Evolutionary conservation across 2,329 filamentous ascomycete genomes (phyloP).

Genomic region (Hymenotorrendiella dingleyae): DNA sequence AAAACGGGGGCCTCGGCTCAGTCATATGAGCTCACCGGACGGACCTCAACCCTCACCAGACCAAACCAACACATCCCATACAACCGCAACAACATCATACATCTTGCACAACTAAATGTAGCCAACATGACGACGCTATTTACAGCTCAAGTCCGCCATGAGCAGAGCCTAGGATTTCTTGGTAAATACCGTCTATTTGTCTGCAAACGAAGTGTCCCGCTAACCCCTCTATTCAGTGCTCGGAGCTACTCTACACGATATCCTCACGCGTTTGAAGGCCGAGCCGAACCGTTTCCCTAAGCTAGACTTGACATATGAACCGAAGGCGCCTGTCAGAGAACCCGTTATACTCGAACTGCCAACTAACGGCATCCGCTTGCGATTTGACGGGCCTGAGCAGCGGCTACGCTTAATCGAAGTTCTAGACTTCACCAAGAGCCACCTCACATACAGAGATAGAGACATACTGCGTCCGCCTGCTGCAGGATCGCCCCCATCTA

Average conservation of each 20-base stretch:
- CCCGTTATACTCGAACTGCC: slow-evolving; percentile 73
- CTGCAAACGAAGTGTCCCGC: slow-evolving; percentile 7
- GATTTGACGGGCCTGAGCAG: slow-evolving; percentile 92
- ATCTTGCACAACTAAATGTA: no score
- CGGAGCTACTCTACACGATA: slow-evolving; percentile 85
- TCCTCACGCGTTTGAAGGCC: slow-evolving; percentile 80
- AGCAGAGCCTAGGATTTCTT: slow-evolving; percentile 46
- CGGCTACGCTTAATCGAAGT: slow-evolving; percentile 87
- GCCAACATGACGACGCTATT: slow-evolving; percentile 41
- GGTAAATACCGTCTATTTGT: slow-evolving; percentile 38
- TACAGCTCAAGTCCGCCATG: slow-evolving; percentile 59
- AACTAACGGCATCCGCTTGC: slow-evolving; percentile 79
- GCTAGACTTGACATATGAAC: slow-evolving; percentile 76
- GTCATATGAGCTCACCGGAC: no score
- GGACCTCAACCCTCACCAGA: no score
- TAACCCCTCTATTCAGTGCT: slow-evolving; percentile 53
- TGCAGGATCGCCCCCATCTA: slow-evolving; percentile 25
- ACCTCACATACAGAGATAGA: slow-evolving; percentile 74
- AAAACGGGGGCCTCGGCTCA: no score
- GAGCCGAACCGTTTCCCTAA: slow-evolving; percentile 77
- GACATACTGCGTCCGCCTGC: slow-evolving; percentile 65
- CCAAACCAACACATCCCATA: no score
- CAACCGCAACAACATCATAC: no score
- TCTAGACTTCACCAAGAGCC: slow-evolving; percentile 79
- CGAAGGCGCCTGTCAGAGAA: slow-evolving; percentile 65